These are phyloP conservation scores for Alternaria incomplexa DNA, from an alignment of 2,329 filamentous ascomycete species.

Conservation along the genomic window DNA sequence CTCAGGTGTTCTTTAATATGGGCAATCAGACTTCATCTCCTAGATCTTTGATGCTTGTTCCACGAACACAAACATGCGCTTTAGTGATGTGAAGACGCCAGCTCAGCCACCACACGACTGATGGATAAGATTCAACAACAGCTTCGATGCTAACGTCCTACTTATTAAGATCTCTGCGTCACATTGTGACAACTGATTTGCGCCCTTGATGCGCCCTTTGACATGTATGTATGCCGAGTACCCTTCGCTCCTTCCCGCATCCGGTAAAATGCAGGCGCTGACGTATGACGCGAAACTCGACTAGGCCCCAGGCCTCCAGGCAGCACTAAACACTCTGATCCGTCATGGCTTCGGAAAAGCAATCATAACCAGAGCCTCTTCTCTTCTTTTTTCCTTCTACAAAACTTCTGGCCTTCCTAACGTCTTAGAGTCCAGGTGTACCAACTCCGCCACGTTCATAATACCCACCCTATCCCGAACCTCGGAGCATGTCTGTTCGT, in stretches of 20 bases:
- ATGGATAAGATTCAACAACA: neutral
- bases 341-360: constrained; percentile 15
- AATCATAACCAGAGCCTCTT: neutral
- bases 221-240: neutral
- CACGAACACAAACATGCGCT: neutral
- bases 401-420: neutral
- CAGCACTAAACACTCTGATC: constrained; percentile 4
- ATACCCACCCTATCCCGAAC: neutral
- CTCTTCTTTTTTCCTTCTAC: neutral
- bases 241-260: constrained; percentile 6
- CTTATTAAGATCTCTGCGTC: neutral
- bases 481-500: constrained; percentile 18
- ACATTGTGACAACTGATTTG: neutral
- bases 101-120: neutral
- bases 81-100: neutral
- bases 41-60: constrained; percentile 2
- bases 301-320: constrained; percentile 15
- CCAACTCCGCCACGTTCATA: neutral
- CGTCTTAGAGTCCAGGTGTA: neutral
- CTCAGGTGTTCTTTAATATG: constrained; percentile 35
- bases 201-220: neutral
- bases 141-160: neutral
- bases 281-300: constrained; percentile 9
- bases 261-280: constrained; percentile 10
- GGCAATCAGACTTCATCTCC: constrained; percentile 29